Conservation (phyloP, 129 eudicot species). For the Helianthus tuberosus region DNA sequence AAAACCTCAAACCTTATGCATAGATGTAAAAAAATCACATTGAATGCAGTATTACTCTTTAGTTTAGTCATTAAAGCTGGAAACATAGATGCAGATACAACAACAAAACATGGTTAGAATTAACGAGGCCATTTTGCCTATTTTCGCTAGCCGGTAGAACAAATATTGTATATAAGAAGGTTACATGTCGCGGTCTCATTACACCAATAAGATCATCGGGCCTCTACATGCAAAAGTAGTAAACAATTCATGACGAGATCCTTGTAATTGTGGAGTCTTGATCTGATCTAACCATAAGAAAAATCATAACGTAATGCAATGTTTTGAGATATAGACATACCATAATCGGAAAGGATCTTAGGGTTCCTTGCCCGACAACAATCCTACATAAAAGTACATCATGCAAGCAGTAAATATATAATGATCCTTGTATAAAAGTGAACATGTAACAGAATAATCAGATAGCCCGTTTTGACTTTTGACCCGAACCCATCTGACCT, state of each 20-base stretch:
- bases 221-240: constrained; percentile 21
- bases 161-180: constrained; percentile 11
- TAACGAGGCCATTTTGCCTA: constrained; percentile 1
- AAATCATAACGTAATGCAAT: background rate
- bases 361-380: constrained; percentile 21
- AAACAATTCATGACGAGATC: constrained; percentile 9
- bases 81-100: constrained; percentile 23
- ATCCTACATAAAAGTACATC: constrained; percentile 30
- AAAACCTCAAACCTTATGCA: no score
- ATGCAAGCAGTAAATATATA: background rate
- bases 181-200: constrained; percentile 18
- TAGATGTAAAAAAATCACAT: no score
- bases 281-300: background rate
- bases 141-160: background rate
- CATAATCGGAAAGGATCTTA: constrained; percentile 20
- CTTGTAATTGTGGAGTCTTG: no score
- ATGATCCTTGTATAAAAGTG: background rate
- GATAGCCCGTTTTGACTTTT: background rate
- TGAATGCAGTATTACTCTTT: no score
- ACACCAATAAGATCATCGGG: background rate
- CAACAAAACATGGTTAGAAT: constrained; percentile 17
- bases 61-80: background rate
- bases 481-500: no score
- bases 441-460: background rate
- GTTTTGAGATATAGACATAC: constrained; percentile 28